phyloP scores from a whole-genome alignment of 2,329 filamentous ascomycete species.

The Aspergillus glaucus region DNA sequence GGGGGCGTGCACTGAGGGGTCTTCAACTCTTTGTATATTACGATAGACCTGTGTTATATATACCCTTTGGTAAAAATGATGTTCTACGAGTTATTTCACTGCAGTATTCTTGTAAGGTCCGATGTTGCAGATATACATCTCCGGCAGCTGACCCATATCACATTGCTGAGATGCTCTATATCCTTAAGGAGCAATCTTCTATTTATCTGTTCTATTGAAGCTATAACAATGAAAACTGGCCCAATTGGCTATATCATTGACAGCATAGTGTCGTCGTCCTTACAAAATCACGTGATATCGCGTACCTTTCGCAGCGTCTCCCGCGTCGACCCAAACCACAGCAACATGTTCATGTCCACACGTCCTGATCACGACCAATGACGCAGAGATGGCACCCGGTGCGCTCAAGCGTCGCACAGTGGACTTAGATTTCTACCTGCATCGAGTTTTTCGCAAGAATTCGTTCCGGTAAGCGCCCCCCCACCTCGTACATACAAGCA shows the following conservation, averaged over 20 bases:
- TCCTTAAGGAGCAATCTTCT: too few relatives aligned
- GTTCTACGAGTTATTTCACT: too few relatives aligned
- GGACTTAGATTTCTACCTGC: slow-evolving; percentile 69
- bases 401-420: slow-evolving; percentile 24
- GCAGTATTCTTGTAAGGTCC: background rate
- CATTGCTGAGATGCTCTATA: background rate
- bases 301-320: slow-evolving; percentile 4
- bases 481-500: background rate
- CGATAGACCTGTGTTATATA: slow-evolving; percentile 12
- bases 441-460: slow-evolving; percentile 65
- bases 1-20: slow-evolving; percentile 1
- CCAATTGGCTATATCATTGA: background rate
- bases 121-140: too few relatives aligned
- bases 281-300: slow-evolving; percentile 21
- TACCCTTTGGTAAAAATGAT: slow-evolving; percentile 8
- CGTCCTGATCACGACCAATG: slow-evolving; percentile 1
- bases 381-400: slow-evolving; percentile 25
- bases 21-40: slow-evolving; percentile 21
- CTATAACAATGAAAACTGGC: too few relatives aligned
- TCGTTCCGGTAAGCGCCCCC: slow-evolving; percentile 56
- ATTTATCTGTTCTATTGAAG: too few relatives aligned
- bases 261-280: background rate
- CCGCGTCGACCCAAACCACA: background rate
- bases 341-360: background rate
- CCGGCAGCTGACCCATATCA: slow-evolving; percentile 6